These are phyloP conservation scores for Rhizoclosmatium sp. DNA, from an alignment of 192 early-diverging fungal species.

Conservation along the genomic window DNA sequence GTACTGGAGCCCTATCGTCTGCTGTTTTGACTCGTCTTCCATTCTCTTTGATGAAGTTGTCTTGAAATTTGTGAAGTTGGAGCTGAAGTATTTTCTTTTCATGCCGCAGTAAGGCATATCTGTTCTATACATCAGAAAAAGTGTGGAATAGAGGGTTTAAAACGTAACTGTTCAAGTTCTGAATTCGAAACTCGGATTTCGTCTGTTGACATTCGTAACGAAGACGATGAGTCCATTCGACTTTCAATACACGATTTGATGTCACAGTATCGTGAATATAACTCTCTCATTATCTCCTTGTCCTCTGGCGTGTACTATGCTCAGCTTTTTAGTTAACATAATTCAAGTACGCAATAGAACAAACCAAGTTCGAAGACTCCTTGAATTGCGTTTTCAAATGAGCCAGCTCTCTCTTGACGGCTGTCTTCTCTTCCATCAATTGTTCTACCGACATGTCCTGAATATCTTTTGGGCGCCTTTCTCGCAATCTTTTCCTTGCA, in stretches of 20 bases:
- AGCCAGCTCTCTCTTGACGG: constrained; percentile 36
- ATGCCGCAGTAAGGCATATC: constrained; percentile 37
- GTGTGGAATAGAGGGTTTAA: background rate
- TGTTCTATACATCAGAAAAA: constrained; percentile 1
- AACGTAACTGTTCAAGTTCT: constrained; percentile 6
- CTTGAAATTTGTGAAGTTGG: constrained; percentile 48
- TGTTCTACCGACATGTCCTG: constrained; percentile 30
- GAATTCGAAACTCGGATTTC: background rate
- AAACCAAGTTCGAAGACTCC: constrained; percentile 13
- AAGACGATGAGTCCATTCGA: background rate
- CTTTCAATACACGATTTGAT: constrained; percentile 33
- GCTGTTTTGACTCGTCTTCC: constrained; percentile 49
- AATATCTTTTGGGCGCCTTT: constrained; percentile 29
- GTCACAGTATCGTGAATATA: constrained; percentile 44
- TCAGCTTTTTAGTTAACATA: background rate
- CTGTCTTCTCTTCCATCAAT: constrained; percentile 38
- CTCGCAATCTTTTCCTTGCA: constrained; percentile 17
- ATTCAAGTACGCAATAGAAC: background rate
- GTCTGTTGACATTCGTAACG: background rate
- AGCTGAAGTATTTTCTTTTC: constrained; percentile 56
- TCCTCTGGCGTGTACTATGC: constrained; percentile 25
- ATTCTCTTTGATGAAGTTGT: constrained; percentile 50
- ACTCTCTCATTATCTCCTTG: constrained; percentile 38
- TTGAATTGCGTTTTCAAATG: constrained; percentile 31
- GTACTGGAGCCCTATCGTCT: constrained; percentile 51